A percentile compares a stretch with the other conserved stretches of the same genome.
Evolutionary conservation across 257 asterid genomes (phyloP).

Genomic region (Primulina tabacum): DNA sequence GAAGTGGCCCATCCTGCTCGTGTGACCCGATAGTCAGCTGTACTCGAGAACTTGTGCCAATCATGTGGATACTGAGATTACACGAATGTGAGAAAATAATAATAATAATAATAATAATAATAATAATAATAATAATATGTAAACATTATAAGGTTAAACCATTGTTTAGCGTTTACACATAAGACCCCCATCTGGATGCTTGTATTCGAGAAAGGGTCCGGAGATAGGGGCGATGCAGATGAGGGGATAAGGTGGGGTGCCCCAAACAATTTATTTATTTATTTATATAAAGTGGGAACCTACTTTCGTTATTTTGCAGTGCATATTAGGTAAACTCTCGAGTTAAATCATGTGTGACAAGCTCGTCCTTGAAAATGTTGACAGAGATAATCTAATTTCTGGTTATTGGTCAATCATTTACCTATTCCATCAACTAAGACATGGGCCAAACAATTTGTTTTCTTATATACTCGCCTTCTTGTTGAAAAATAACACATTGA

Average conservation of each 20-base stretch:
- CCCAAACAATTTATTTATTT: background rate
- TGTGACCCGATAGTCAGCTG: background rate
- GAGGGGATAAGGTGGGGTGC: slow-evolving; percentile 1
- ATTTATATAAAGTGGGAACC: too few species aligned
- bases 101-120: background rate
- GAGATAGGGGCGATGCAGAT: slow-evolving; percentile 11
- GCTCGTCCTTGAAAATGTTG: too few species aligned
- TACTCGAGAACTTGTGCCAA: background rate
- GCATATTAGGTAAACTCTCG: too few species aligned
- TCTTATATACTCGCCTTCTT: too few species aligned
- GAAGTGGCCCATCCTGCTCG: slow-evolving; percentile 10
- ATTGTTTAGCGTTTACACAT: background rate
- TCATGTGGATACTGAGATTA: slow-evolving; percentile 10
- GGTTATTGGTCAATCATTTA: too few species aligned
- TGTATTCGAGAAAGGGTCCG: slow-evolving; percentile 15
- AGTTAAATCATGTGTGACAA: too few species aligned
- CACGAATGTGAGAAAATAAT: background rate
- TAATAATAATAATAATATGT: too few species aligned
- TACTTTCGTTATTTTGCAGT: too few species aligned
- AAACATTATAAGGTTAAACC: background rate
- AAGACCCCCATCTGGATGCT: slow-evolving; percentile 12
- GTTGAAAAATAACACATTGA: too few species aligned
- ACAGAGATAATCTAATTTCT: too few species aligned
- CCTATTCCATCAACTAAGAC: too few species aligned
- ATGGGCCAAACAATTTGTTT: too few species aligned